Conservation (phyloP, 441 rosid genomes). For the Jatropha multifida region DNA sequence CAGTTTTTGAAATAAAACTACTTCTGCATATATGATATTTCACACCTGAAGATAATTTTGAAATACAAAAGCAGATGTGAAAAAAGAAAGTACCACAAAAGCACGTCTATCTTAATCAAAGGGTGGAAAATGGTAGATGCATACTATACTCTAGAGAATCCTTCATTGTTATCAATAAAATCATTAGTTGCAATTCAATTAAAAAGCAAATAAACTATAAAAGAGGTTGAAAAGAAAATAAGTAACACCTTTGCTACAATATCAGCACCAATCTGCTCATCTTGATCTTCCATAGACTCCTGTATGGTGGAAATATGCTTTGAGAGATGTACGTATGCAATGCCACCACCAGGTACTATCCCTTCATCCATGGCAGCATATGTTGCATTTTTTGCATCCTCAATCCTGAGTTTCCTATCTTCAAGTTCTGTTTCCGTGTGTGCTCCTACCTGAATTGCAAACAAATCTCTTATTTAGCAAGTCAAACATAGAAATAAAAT, state of each 20-base stretch:
- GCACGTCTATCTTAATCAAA: not conserved
- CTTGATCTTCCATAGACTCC: slow-evolving; percentile 50
- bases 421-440: slow-evolving; percentile 80
- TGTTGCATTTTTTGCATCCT: slow-evolving; percentile 83
- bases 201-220: not conserved
- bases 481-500: slow-evolving; percentile 1
- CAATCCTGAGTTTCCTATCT: slow-evolving; percentile 81
- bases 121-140: not conserved
- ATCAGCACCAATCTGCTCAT: slow-evolving; percentile 77
- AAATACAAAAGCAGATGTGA: too few species aligned
- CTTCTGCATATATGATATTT: too few species aligned
- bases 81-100: too few species aligned
- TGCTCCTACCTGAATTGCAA: slow-evolving; percentile 60
- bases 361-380: slow-evolving; percentile 95
- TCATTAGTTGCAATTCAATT: not conserved
- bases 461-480: slow-evolving; percentile 2
- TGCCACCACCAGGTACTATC: slow-evolving; percentile 86
- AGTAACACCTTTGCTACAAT: slow-evolving; percentile 53
- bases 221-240: not conserved
- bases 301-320: slow-evolving; percentile 49
- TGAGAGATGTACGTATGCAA: slow-evolving; percentile 64
- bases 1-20: too few species aligned
- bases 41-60: too few species aligned
- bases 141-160: not conserved
- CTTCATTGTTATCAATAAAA: not conserved